phyloP scores from a whole-genome alignment of 2,329 filamentous ascomycete genomes.

The Calycina marina region DNA sequence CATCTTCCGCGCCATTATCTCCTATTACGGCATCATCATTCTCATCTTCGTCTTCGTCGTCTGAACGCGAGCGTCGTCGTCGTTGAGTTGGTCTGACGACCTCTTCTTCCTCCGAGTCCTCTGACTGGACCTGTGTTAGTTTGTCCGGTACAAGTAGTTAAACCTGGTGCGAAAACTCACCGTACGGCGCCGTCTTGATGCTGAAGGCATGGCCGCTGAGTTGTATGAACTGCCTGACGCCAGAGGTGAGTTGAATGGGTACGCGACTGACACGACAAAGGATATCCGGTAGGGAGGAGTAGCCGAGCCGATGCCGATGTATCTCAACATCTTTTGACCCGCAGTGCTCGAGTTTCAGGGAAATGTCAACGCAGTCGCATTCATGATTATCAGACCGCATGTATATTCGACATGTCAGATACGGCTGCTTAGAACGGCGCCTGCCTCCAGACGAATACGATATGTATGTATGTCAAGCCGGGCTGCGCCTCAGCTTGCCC shows the following conservation, averaged over 20 bases:
- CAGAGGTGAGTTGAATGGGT: no score
- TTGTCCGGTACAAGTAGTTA: no score
- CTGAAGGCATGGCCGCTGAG: slow-evolving; percentile 20
- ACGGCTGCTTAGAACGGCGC: no score
- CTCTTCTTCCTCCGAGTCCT: slow-evolving; percentile 18
- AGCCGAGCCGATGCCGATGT: background rate
- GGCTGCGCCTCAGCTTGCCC: no score
- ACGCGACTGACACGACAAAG: background rate
- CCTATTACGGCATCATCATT: slow-evolving; percentile 9
- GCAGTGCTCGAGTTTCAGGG: no score
- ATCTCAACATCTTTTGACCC: background rate
- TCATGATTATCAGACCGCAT: slow-evolving; percentile 21
- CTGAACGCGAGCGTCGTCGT: slow-evolving; percentile 7
- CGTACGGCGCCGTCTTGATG: slow-evolving; percentile 12
- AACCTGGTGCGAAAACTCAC: slow-evolving; percentile 12
- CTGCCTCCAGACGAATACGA: no score
- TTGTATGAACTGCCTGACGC: no score
- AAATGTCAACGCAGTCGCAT: slow-evolving; percentile 15
- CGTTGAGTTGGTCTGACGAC: slow-evolving; percentile 14
- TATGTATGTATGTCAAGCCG: no score
- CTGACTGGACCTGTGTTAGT: slow-evolving; percentile 16
- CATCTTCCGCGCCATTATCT: slow-evolving; percentile 16
- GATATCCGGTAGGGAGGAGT: background rate
- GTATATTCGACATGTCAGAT: slow-evolving; percentile 22
- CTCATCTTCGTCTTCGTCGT: slow-evolving; percentile 18